A percentile compares a stretch with the other conserved stretches of the same genome.
Evolutionary conservation across 140 eudicot species (phyloP).

Genomic region (Stevia rebaudiana): DNA sequence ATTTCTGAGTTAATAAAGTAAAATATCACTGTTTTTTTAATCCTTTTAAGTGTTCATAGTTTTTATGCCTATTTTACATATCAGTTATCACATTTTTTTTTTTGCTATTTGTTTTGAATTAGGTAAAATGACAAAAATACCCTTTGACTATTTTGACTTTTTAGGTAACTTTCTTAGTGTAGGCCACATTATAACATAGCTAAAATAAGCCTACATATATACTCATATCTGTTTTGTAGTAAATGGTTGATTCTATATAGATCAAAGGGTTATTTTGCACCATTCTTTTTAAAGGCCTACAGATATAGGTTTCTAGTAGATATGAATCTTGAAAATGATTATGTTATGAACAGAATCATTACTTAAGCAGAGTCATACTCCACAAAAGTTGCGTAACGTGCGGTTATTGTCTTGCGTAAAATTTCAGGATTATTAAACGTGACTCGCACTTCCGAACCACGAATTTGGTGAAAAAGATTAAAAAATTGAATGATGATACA

Average conservation of each 20-base stretch:
- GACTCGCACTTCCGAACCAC: slow-evolving; percentile 27
- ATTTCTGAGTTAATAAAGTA: slow-evolving; percentile 25
- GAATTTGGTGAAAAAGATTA: slow-evolving; percentile 10
- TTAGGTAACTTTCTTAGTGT: slow-evolving; percentile 10
- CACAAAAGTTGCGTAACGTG: slow-evolving; percentile 36
- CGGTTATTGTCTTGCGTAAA: slow-evolving; percentile 30
- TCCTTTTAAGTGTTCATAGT: slow-evolving; percentile 5
- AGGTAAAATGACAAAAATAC: too few relatives aligned
- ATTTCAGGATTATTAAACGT: slow-evolving; percentile 35
- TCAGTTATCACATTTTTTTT: too few relatives aligned
- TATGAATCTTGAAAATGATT: slow-evolving; percentile 18
- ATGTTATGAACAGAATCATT: slow-evolving; percentile 43
- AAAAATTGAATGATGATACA: slow-evolving; percentile 37
- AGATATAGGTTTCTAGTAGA: slow-evolving; percentile 20
- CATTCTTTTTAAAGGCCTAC: slow-evolving; percentile 16
- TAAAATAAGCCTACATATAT: slow-evolving; percentile 3
- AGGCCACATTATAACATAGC: slow-evolving; percentile 21
- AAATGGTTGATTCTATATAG: neutral
- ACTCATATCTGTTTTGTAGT: neutral
- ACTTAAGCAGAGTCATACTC: slow-evolving; percentile 28
- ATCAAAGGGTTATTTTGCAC: neutral
- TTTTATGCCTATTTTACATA: slow-evolving; percentile 5
- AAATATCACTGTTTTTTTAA: neutral
- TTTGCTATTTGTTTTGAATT: neutral
- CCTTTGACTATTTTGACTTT: neutral